phyloP scores from a whole-genome alignment of 2,329 filamentous ascomycete species.

The Triangularia verruculosa region DNA sequence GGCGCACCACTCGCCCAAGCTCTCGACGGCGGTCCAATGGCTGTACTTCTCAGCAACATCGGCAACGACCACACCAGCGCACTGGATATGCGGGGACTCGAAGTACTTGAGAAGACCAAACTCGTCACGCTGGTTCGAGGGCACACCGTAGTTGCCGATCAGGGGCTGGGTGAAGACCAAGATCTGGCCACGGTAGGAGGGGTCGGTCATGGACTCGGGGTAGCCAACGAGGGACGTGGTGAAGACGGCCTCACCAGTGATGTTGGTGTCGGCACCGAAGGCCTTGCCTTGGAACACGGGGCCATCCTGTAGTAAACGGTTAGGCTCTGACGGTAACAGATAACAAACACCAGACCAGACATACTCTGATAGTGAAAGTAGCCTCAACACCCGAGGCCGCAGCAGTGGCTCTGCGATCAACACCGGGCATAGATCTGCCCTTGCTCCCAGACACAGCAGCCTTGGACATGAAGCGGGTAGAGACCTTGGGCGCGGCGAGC shows the following conservation, averaged over 20 bases:
- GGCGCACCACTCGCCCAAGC: constrained; percentile 88
- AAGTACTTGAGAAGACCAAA: constrained; percentile 95
- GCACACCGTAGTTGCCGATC: constrained; percentile 98
- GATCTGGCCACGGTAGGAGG: constrained; percentile 89
- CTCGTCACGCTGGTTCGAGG: constrained; percentile 78
- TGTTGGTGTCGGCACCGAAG: constrained; percentile 93
- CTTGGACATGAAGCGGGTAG: constrained; percentile 35
- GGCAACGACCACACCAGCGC: constrained; percentile 90
- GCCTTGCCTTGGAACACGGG: constrained; percentile 95
- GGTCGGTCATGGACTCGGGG: constrained; percentile 89
- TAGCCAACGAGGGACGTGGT: constrained; percentile 97
- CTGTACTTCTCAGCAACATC: constrained; percentile 93
- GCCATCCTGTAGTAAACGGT: constrained; percentile 63
- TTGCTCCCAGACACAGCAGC: constrained; percentile 65
- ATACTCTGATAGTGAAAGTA: constrained; percentile 88
- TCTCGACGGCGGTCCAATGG: constrained; percentile 98
- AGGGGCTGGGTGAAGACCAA: constrained; percentile 97
- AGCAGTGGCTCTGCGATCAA: constrained; percentile 56
- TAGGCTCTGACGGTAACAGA: constrained; percentile 22
- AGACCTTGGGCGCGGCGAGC: constrained; percentile 39
- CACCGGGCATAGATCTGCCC: constrained; percentile 63
- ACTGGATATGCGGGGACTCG: constrained; percentile 96
- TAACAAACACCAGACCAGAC: neutral
- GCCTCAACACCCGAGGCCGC: constrained; percentile 72
- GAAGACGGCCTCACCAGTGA: constrained; percentile 97